Base-by-base conservation (phyloP, 192 early-diverging fungal genomes). In the Linnemannia exigua region DNA sequence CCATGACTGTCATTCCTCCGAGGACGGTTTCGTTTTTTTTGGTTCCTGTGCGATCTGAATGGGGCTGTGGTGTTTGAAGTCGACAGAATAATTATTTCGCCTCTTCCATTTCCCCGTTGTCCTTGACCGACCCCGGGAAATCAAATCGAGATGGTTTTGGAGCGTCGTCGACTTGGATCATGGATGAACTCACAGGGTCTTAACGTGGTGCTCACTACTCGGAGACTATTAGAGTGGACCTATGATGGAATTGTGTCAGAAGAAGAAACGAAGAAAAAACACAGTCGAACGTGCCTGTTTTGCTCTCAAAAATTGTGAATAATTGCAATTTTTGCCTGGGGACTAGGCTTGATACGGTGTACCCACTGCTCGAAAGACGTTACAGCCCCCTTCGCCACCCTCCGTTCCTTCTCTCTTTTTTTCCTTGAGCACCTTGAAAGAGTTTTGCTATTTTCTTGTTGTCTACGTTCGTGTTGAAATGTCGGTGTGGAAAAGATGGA, bases 231-330 rank as follows among this genome's bases (percentile, higher is more conserved):
- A 15, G n/a, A 38, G 47, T 15, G 22, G 37, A 46, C 46, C 46
- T 71, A 46, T 71, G 36, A 38, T 71, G 44, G 37, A 38, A 46
- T 71, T 37, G 67, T 69, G 19, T 36, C 37, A 72, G 41, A 72
- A 72, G 22, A 50, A 41, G 20, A 28, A 25, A 71, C 31, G 41
- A 72, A 72, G 35, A 47, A 37, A 70, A 70, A 70, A 44, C 5
- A 9, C 41, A 44, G 68, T 20, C 33, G 22, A 70, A 41, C 68
- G 68, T 31, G 28, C 28, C 58, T 63, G 58, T 63, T 61, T 63
- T 63, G 58, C 58, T 63, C 58, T 63, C 58, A 63, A 63, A 28
- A 33, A 63, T 63, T 63, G 28, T 63, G 28, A 61, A 63, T n/a
- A 63, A 63, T 63, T 63, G 58, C 58, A 63, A 63, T 63, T 28